Conservation (phyloP, 371 early-diverging fungal species). For the Apophysomyces ossiformis region DNA sequence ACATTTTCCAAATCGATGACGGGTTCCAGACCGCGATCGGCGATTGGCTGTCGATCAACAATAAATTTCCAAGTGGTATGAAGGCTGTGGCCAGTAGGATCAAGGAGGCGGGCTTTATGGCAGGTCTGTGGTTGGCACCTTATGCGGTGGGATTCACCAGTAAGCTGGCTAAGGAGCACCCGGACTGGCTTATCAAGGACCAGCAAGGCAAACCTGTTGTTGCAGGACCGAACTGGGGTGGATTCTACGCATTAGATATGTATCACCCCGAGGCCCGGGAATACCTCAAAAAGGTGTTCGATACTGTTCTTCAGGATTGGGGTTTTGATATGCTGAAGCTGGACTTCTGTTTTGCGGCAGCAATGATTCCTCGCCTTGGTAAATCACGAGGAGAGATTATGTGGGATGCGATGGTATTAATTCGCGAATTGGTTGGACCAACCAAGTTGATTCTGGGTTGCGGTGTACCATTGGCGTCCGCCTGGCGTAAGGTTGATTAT, state of each 20-base stretch:
- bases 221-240: conserved; percentile 56
- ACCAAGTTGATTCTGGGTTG: conserved; percentile 60
- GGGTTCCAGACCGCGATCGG: conserved; percentile 64
- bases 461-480: conserved; percentile 60
- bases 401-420: conserved; percentile 64
- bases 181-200: conserved; percentile 58
- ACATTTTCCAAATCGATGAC: conserved; percentile 67
- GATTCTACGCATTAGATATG: conserved; percentile 60
- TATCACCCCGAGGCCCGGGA: conserved; percentile 50
- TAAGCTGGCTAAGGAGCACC: conserved; percentile 52
- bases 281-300: conserved; percentile 57
- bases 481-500: conserved; percentile 59
- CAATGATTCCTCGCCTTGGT: conserved; percentile 58
- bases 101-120: conserved; percentile 45
- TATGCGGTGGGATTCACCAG: conserved; percentile 56
- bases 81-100: conserved; percentile 44
- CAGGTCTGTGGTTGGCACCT: conserved; percentile 69
- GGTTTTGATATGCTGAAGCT: conserved; percentile 64
- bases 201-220: conserved; percentile 36
- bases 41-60: conserved; percentile 59
- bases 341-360: conserved; percentile 66
- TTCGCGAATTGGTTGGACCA: conserved; percentile 55
- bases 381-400: conserved; percentile 63
- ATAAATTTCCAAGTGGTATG: conserved; percentile 61
- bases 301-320: conserved; percentile 55